Conservation (phyloP, 192 early-diverging fungal species). For the Backusella circina region DNA sequence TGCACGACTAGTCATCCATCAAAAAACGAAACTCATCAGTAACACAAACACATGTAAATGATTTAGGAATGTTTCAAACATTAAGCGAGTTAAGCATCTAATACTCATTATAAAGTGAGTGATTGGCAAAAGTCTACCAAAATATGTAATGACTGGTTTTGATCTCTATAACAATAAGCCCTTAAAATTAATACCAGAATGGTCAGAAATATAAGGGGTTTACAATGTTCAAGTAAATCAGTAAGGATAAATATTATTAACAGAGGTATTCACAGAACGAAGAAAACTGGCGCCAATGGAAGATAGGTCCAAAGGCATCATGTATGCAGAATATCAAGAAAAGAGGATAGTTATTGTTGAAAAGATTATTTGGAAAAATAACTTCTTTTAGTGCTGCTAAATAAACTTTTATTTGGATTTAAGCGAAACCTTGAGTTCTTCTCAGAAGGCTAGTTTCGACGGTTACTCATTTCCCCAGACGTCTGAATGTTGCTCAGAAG, state of each 20-base stretch:
- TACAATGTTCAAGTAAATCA: background rate
- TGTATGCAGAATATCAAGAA: background rate
- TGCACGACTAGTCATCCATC: too few relatives aligned
- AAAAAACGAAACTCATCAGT: too few relatives aligned
- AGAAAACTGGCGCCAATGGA: background rate
- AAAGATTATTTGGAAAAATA: background rate
- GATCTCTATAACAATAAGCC: background rate
- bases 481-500: background rate
- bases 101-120: background rate
- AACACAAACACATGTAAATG: background rate
- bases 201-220: background rate
- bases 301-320: background rate
- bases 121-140: background rate
- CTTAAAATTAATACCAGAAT: background rate
- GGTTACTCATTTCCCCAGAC: background rate
- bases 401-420: background rate
- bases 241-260: background rate
- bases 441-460: background rate
- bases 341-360: background rate
- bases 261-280: background rate
- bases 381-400: background rate
- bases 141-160: background rate
- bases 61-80: background rate
- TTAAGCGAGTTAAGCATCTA: background rate
- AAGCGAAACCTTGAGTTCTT: background rate